Evolutionary conservation across 371 early-diverging fungal species (phyloP), one percentile per base, ranked within the genome.

Genomic region (Mucor racemosus): DNA sequence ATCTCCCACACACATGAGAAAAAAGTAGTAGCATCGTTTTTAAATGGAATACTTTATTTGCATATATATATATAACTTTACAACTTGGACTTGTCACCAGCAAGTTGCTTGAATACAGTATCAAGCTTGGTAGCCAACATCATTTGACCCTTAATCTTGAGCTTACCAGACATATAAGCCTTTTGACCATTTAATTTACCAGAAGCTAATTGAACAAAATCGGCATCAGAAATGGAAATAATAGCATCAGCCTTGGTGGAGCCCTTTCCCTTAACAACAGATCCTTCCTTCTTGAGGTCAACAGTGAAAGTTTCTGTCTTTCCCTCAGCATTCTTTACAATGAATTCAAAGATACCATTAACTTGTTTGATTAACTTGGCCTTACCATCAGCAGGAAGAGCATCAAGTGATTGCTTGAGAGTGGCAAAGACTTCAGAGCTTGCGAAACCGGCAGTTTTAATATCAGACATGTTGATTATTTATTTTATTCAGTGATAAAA

Each of bases 131-230:
- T 88, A 59, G 91, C 91, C 67, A 90, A 85, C 93, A 93, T 93
- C 75, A 97, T 88, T 72, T 93, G 88, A 61, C 97, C 97, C 88
- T 94, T 94, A 73, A 93, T 78, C 77, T 84, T 82, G 73, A 96
- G 86, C 80, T 90, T 94, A 65, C 96, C 96, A 21, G 81, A 73
- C 91, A 94, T 94, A 76, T 93, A 96, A 19, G 94, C 94, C 76
- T 80, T 82, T 77, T 82, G 82, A 57, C 81, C 81, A 64, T 90
- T 96, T 50, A 93, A 77, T 84, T 96, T 96, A 68, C 94, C 95
- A 33, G 75, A 61, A 44, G 94, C 91, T 60, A 97, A 76, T 60
- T 92, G 89, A 48, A 93, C 91, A 87, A 97, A 95, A 78, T 93
- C 95, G 66, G 85, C 80, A 72, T 96, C 92, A 67, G 74, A 77